Evolutionary conservation across 2,329 filamentous ascomycete genomes (phyloP), one percentile per base, ranked within the genome.

Genomic region (Microdochium trichocladiopsis): DNA sequence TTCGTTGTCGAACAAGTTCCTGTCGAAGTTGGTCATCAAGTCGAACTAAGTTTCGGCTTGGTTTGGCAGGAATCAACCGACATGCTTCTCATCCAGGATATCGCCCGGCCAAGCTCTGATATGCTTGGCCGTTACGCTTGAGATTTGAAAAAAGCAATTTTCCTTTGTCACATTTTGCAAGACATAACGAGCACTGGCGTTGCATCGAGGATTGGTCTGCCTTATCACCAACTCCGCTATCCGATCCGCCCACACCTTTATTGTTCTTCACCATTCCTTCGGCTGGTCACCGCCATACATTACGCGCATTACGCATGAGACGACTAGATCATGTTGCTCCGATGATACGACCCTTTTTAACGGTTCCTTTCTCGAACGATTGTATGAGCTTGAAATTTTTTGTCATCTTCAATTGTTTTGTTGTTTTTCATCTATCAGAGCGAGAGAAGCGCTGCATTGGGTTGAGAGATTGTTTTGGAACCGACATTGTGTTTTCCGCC

Each of bases 11-110:
- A 96, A 96, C 78, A 97, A 96, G 77, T 96, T 97, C 77, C 75
- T 96, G 61, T 95, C 92, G 36, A 95, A 95, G 74, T 83, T 97
- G 65, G 92, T 96, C 68, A 96, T 96, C 70, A 90, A 93, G 62
- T 89, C 93, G 64, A 95, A 95, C 75, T 95, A 79, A 68, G 58
- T 56, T 60, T 54, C 53, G 57, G 55, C 54, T 59, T 56, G n/a
- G n/a, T 25, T 49, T 50, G 50, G 18, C 36, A 41, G 51, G 48
- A 61, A 61, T 57, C 58, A 63, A 57, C 45, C 41, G 21, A 43
- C 28, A 33, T 10, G 28, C 18, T 52, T 49, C 28, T 43, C 28
- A 54, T 58, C 59, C 56, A 56, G 57, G 53, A 57, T 57, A 52
- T 58, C 59, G 58, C 56, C 52, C 21, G 49, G 54, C 48, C 55